Evolutionary conservation across 1,284 basidiomycete genomes (phyloP), one percentile per base, ranked within the genome.

Genomic region (Termitomyces sp.): DNA sequence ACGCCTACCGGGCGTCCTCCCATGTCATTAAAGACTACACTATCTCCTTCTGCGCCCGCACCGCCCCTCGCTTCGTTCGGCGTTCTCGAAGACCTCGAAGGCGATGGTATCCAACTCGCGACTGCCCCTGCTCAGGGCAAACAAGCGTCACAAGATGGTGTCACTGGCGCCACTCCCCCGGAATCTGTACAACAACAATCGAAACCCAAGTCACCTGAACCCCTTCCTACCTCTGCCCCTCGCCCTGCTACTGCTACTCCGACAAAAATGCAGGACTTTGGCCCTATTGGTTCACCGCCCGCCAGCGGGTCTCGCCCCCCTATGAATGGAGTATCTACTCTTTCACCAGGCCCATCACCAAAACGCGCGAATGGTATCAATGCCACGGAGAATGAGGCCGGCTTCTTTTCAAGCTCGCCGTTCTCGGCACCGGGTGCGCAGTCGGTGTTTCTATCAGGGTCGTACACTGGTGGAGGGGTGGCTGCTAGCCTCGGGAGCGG

Each of bases 41-140:
- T 88, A 17, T 86, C 85, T 0, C 87, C 88, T 8, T 85, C 86
- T 5, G 87, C 86, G 2, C 88, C 88, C n/a, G 88, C 89, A 0
- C 84, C 88, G 1, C 81, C 88, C 0, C 73, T 93, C 61, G 78
- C 82, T 0, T 81, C 84, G 0, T 88, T 88, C 58, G 82, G 82
- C 5, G 65, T 67, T 6, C 58, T 74, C 19, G 74, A 77, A 31
- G 63, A 73, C 43, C 63, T 73, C 50, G 71, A 73, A 41, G 68
- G 62, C 21, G 64, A 55, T 8, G 62, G 55, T 78, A 75, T 73
- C 58, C 73, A 78, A 60, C 70, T 79, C 3, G 70, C 79, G 2
- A 70, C 63, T 39, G 76, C 79, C 7, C 79, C 80, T 28, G 77
- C 79, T 2, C 74, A 75, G 17, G 68, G 65, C 53, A 75, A 70